Conservation (phyloP, 176 grass and related monocot species). For the Otatea glauca region DNA sequence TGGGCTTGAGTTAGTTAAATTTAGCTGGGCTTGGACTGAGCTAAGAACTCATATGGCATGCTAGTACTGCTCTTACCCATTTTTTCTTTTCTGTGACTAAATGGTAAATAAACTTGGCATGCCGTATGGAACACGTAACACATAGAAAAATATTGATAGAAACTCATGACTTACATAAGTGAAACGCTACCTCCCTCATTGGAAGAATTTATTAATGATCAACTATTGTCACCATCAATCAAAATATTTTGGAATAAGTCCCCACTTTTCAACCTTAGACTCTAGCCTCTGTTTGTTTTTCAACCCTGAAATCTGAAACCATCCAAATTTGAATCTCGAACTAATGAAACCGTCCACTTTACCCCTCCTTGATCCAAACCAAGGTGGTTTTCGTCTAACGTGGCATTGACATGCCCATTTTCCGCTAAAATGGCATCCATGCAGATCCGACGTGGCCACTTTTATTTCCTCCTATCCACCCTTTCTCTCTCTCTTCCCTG, state of each 20-base stretch:
- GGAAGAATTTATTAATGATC: not conserved
- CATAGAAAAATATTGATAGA: constrained; percentile 4
- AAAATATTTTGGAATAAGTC: not conserved
- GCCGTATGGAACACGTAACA: not conserved
- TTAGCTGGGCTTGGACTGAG: constrained; percentile 2
- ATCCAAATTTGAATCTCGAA: too few relatives aligned
- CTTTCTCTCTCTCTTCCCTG: too few relatives aligned
- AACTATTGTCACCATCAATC: constrained; percentile 8
- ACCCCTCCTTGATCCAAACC: too few relatives aligned
- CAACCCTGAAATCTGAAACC: too few relatives aligned
- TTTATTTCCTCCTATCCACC: too few relatives aligned
- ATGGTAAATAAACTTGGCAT: constrained; percentile 1
- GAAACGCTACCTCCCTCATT: not conserved
- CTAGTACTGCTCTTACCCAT: not conserved
- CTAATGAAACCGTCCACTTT: too few relatives aligned
- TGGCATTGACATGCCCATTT: too few relatives aligned
- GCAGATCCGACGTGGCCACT: too few relatives aligned
- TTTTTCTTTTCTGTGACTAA: constrained; percentile 3
- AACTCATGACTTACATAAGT: constrained; percentile 9
- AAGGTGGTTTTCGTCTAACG: too few relatives aligned
- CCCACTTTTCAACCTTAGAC: too few relatives aligned
- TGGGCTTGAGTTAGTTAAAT: not conserved
- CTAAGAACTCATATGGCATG: not conserved
- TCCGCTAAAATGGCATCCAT: too few relatives aligned
- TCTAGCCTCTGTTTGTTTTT: too few relatives aligned